phyloP scores from a whole-genome alignment of 768 basidiomycete genomes.

The Ephemerocybe angulata region DNA sequence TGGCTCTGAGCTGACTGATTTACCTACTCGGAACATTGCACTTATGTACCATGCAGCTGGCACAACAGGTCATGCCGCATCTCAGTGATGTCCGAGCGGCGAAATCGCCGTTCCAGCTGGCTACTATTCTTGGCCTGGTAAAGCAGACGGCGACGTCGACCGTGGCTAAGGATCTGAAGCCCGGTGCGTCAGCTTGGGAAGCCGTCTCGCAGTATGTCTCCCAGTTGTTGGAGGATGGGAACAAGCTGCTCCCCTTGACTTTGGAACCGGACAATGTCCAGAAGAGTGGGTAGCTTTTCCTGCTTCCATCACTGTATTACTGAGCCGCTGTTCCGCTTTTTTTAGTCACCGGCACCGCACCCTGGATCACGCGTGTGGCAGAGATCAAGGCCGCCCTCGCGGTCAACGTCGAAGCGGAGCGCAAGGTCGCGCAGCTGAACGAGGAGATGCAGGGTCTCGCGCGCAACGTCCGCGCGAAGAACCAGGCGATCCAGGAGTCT shows the following conservation, averaged over 20 bases:
- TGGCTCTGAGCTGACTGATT: too few relatives aligned
- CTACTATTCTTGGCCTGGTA: slow-evolving; percentile 65
- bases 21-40: too few relatives aligned
- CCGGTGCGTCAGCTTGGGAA: slow-evolving; percentile 72
- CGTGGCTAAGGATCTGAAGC: slow-evolving; percentile 63
- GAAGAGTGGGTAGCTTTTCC: slow-evolving; percentile 59
- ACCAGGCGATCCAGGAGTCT: slow-evolving; percentile 86
- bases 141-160: slow-evolving; percentile 70
- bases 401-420: slow-evolving; percentile 89
- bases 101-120: slow-evolving; percentile 75
- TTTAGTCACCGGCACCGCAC: slow-evolving; percentile 68
- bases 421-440: slow-evolving; percentile 77
- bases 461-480: slow-evolving; percentile 81
- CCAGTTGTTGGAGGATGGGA: slow-evolving; percentile 68
- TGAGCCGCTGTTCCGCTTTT: slow-evolving; percentile 1
- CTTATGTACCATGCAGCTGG: slow-evolving; percentile 76
- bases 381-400: slow-evolving; percentile 81
- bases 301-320: neutral
- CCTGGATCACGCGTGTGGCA: slow-evolving; percentile 80
- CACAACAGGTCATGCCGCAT: slow-evolving; percentile 85
- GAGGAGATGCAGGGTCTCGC: slow-evolving; percentile 89
- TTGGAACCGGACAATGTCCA: slow-evolving; percentile 74
- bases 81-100: slow-evolving; percentile 74
- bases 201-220: slow-evolving; percentile 66
- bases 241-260: slow-evolving; percentile 63